These are phyloP conservation scores for Rutstroemia sp. DNA, from an alignment of 2,329 filamentous ascomycete genomes.

Conservation along the genomic window DNA sequence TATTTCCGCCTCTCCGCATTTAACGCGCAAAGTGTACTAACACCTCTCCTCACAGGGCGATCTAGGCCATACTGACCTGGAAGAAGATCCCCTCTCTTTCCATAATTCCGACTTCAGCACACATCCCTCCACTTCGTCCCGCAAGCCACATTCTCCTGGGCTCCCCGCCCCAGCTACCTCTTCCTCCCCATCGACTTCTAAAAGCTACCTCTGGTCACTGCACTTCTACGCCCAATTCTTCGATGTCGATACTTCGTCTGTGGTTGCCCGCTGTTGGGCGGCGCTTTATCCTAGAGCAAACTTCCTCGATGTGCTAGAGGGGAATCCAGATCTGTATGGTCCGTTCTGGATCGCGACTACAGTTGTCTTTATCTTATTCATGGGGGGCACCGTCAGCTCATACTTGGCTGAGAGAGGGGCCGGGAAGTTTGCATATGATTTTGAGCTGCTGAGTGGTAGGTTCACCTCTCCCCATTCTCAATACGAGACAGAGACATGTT, in stretches of 20 bases:
- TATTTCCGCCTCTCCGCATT: slow-evolving; percentile 1
- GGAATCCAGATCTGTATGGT: slow-evolving; percentile 93
- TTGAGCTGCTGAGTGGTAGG: slow-evolving; percentile 73
- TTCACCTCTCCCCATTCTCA: not conserved
- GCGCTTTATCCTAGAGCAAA: slow-evolving; percentile 87
- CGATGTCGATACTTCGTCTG: slow-evolving; percentile 90
- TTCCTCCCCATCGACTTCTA: slow-evolving; percentile 44
- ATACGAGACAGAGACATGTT: not conserved
- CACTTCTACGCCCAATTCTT: slow-evolving; percentile 97
- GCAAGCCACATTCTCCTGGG: slow-evolving; percentile 33
- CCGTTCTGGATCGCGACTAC: slow-evolving; percentile 99
- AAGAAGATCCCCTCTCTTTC: slow-evolving; percentile 93
- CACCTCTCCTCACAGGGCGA: slow-evolving; percentile 59
- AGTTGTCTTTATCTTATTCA: slow-evolving; percentile 88
- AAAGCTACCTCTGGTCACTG: slow-evolving; percentile 87
- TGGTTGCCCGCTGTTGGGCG: slow-evolving; percentile 77
- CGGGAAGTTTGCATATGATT: slow-evolving; percentile 82
- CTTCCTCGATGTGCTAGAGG: slow-evolving; percentile 94
- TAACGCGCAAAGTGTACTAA: not conserved
- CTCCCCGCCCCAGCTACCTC: slow-evolving; percentile 52
- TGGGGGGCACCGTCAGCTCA: slow-evolving; percentile 91
- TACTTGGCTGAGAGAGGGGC: slow-evolving; percentile 67
- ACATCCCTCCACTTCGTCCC: slow-evolving; percentile 36
- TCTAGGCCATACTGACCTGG: slow-evolving; percentile 93
- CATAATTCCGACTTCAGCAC: slow-evolving; percentile 83